Conservation (phyloP, 495 filamentous ascomycete species). For the Aspergillus taichungensis region DNA sequence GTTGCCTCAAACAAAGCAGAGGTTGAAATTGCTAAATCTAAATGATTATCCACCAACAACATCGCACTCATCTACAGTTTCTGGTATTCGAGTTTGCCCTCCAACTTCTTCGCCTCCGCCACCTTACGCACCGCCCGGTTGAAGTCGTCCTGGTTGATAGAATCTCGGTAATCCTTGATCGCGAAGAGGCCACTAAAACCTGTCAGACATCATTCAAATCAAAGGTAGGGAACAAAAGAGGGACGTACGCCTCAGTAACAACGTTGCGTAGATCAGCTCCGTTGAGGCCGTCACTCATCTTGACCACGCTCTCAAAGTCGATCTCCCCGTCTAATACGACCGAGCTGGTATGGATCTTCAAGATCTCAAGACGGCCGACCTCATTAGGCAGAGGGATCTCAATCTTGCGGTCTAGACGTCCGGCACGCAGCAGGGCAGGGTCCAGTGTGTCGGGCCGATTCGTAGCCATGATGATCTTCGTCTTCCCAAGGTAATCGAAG, state of each 20-base stretch:
- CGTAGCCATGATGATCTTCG: conserved; percentile 99
- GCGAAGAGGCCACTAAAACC: conserved; percentile 74
- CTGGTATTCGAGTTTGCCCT: conserved; percentile 96
- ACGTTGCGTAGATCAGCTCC: conserved; percentile 97
- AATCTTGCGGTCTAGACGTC: conserved; percentile 93
- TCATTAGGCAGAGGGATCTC: conserved; percentile 99
- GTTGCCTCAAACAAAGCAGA: neutral
- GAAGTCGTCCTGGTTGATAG: conserved; percentile 97
- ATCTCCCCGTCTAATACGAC: conserved; percentile 91
- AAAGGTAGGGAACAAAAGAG: neutral
- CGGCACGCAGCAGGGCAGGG: conserved; percentile 86
- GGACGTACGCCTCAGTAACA: conserved; percentile 91
- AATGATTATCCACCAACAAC: neutral
- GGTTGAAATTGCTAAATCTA: neutral
- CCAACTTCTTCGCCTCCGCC: conserved; percentile 93
- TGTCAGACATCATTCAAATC: too few species aligned
- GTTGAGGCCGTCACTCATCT: conserved; percentile 98
- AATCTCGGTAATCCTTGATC: conserved; percentile 93
- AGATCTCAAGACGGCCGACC: conserved; percentile 91
- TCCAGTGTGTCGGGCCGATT: conserved; percentile 98
- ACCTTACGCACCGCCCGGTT: conserved; percentile 98
- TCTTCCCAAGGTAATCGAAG: conserved; percentile 98
- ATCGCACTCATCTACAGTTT: conserved; percentile 66
- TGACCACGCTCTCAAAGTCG: conserved; percentile 98
- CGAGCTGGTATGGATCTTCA: conserved; percentile 91